Evolutionary conservation across 768 basidiomycete species (phyloP).

Genomic region (Cystobasidium onofrii): DNA sequence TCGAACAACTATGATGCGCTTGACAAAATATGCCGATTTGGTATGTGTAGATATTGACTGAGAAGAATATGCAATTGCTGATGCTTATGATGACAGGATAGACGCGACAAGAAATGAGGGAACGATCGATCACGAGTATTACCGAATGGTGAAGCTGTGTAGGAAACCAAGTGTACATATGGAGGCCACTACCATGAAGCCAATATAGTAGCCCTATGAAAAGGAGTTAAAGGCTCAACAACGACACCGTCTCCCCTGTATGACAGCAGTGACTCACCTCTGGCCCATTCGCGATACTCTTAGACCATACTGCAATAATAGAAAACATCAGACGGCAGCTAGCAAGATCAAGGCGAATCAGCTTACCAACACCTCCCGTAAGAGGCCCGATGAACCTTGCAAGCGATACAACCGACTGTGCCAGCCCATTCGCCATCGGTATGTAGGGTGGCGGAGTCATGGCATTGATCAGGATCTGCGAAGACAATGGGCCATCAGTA

Average conservation of each 20-base stretch:
- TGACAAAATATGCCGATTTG: not conserved
- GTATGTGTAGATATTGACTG: too few species aligned
- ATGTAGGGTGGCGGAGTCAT: conserved; percentile 86
- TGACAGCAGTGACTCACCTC: not conserved
- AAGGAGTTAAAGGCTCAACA: not conserved
- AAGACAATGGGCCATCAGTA: not conserved
- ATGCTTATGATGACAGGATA: too few species aligned
- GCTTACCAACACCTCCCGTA: conserved; percentile 58
- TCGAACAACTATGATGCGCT: not conserved
- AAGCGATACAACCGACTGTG: conserved; percentile 88
- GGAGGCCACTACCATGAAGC: not conserved
- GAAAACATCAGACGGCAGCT: too few species aligned
- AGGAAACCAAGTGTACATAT: not conserved
- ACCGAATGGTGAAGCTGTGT: conserved; percentile 24
- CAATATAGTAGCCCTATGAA: conserved; percentile 25
- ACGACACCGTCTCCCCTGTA: not conserved
- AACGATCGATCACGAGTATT: too few species aligned
- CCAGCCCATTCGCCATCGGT: conserved; percentile 87
- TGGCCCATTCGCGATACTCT: conserved; percentile 23
- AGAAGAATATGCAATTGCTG: too few species aligned
- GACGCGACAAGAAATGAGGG: not conserved
- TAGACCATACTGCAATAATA: conserved; percentile 5
- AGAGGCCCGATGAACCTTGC: conserved; percentile 65
- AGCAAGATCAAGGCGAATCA: too few species aligned
- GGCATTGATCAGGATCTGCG: conserved; percentile 44